Evolutionary conservation across 305 asterid genomes (phyloP).

Genomic region (Fraxinus angustifolia): DNA sequence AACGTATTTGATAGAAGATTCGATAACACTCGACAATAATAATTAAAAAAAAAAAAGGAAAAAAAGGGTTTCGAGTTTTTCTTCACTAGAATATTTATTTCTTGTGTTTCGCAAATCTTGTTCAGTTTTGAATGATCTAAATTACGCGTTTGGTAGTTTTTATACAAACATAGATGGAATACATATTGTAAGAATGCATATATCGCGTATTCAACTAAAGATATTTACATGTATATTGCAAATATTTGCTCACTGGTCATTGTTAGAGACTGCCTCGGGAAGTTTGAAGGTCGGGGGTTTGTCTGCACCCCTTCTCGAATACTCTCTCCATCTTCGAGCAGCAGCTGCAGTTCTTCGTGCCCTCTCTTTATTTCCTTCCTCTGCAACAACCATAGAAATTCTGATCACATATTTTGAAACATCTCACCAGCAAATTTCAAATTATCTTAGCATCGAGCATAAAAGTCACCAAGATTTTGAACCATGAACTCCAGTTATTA

Average conservation of each 20-base stretch:
- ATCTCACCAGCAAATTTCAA: background rate
- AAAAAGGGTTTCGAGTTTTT: background rate
- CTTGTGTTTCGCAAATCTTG: background rate
- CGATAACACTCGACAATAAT: background rate
- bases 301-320: slow-evolving; percentile 79
- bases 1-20: background rate
- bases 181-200: slow-evolving; percentile 9
- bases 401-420: slow-evolving; percentile 5
- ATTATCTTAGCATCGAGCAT: background rate
- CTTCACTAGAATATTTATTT: background rate
- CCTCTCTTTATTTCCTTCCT: slow-evolving; percentile 68
- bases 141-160: background rate
- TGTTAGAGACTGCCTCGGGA: slow-evolving; percentile 66
- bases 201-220: background rate
- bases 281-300: slow-evolving; percentile 79
- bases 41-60: background rate
- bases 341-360: slow-evolving; percentile 87
- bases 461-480: background rate
- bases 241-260: slow-evolving; percentile 35
- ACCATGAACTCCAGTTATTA: background rate
- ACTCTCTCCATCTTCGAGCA: slow-evolving; percentile 93
- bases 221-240: background rate
- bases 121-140: background rate
- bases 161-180: slow-evolving; percentile 13
- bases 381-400: slow-evolving; percentile 33